These are phyloP conservation scores for Prunus yedoensis DNA, from an alignment of 331 rosid species.

Conservation along the genomic window DNA sequence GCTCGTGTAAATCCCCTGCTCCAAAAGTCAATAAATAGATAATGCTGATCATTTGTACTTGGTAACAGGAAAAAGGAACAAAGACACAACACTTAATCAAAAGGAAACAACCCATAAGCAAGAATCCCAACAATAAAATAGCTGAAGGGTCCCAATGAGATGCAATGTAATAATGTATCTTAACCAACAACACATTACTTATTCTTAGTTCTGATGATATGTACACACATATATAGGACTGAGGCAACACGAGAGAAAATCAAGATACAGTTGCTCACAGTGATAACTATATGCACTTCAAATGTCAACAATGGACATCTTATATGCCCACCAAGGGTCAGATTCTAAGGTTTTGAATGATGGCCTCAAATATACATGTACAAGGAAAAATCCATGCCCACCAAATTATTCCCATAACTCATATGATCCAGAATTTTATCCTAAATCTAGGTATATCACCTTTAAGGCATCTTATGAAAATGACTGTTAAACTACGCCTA, in stretches of 20 bases:
- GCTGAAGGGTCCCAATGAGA: too few species aligned
- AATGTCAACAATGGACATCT: neutral
- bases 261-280: neutral
- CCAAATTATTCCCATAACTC: neutral
- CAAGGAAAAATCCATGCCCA: neutral
- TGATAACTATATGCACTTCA: neutral
- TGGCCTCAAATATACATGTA: neutral
- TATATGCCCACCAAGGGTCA: slow-evolving; percentile 3
- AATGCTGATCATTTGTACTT: neutral
- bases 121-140: neutral
- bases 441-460: neutral
- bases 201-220: neutral
- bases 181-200: neutral
- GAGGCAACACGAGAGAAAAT: neutral
- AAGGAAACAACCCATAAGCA: neutral
- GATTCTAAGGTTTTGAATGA: neutral
- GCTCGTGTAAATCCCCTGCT: slow-evolving; percentile 70
- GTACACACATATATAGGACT: too few species aligned
- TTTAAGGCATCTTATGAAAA: neutral
- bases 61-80: neutral
- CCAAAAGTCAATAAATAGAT: slow-evolving; percentile 12
- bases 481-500: neutral
- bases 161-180: neutral
- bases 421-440: neutral
- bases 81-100: neutral